These are phyloP conservation scores for Aphanomyces invadans DNA, from an alignment of 352 stramenopile genomes.

Conservation along the genomic window DNA sequence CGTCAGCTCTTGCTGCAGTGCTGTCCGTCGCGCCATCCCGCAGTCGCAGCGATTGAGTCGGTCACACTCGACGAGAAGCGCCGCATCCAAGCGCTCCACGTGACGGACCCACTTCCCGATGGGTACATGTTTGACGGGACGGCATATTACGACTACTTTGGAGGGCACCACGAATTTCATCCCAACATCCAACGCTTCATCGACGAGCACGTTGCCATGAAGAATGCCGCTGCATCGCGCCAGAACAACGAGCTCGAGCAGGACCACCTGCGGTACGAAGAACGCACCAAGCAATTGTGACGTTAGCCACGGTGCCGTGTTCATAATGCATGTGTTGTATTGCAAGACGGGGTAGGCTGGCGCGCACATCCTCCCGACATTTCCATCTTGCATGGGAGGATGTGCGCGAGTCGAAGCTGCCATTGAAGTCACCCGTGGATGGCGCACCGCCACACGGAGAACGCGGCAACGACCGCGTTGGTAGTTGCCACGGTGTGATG, in stretches of 20 bases:
- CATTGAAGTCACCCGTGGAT: too few species aligned
- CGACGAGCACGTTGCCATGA: conserved; percentile 40
- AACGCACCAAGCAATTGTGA: conserved; percentile 3
- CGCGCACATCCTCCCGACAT: neutral
- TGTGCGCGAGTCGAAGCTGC: too few species aligned
- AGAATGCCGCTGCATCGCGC: conserved; percentile 37
- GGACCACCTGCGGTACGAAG: conserved; percentile 9
- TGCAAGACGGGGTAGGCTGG: neutral
- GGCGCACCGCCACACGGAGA: too few species aligned
- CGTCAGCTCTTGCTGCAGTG: conserved; percentile 48
- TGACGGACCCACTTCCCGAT: conserved; percentile 61
- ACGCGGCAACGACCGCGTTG: too few species aligned
- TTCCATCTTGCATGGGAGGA: too few species aligned
- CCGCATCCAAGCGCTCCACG: conserved; percentile 54
- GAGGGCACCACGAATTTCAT: conserved; percentile 64
- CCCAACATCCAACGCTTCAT: conserved; percentile 60
- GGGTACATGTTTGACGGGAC: conserved; percentile 64
- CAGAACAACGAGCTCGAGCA: conserved; percentile 39
- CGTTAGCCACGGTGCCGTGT: too few species aligned
- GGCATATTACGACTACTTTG: conserved; percentile 67
- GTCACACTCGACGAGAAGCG: conserved; percentile 57
- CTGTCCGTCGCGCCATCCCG: conserved; percentile 39
- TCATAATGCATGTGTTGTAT: too few species aligned
- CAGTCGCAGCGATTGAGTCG: conserved; percentile 36
- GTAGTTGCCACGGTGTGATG: too few species aligned